phyloP scores from a whole-genome alignment of 495 filamentous ascomycete genomes.

The Neurospora sp. region DNA sequence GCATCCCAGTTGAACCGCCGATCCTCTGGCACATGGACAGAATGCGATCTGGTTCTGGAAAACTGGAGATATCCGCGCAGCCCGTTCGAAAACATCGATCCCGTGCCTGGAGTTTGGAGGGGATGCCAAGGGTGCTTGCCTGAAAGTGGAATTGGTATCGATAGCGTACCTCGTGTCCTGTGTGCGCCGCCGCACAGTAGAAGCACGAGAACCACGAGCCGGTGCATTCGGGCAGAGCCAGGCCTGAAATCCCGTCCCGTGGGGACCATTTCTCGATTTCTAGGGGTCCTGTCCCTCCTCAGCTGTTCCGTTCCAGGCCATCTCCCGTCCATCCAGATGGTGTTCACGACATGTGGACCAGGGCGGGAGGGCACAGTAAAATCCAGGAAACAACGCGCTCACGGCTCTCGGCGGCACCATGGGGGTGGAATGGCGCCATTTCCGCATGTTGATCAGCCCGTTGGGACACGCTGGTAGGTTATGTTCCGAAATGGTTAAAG shows the following conservation, averaged over 20 bases:
- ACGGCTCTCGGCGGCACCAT: neutral
- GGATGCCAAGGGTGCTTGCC: neutral
- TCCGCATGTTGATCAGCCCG: neutral
- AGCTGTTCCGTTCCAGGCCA: neutral
- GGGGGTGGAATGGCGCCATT: slow-evolving; percentile 7
- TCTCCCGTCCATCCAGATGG: neutral
- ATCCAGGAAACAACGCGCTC: neutral
- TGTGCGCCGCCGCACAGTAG: neutral
- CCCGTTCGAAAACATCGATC: neutral
- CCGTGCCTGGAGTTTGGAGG: neutral
- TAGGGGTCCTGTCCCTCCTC: neutral
- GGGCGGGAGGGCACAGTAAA: neutral
- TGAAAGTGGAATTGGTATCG: neutral
- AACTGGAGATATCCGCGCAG: neutral
- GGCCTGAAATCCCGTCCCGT: neutral
- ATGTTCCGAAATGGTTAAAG: neutral
- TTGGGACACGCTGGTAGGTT: neutral
- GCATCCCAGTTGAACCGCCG: neutral
- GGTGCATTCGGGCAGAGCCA: neutral
- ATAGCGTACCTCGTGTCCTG: neutral
- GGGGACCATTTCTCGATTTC: neutral
- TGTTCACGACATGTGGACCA: neutral
- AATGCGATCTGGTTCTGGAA: neutral
- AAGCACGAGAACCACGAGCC: neutral
- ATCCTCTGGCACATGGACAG: neutral